A percentile compares a stretch with the other conserved stretches of the same genome.
These are phyloP conservation scores for Baeospora myosura DNA, from an alignment of 1,284 basidiomycete genomes.

Conservation along the genomic window DNA sequence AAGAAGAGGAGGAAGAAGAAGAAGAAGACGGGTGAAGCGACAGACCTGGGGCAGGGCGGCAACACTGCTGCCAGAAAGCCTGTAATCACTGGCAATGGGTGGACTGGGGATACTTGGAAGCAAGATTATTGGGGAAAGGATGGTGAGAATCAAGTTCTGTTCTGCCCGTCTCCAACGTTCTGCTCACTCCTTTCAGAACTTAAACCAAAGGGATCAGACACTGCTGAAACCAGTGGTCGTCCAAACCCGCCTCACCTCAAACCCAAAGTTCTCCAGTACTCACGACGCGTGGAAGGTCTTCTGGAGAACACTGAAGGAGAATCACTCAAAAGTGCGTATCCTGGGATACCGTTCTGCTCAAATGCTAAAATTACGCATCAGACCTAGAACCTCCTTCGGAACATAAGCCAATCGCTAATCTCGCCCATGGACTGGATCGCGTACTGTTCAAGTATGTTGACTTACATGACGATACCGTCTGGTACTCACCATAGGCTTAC, in stretches of 20 bases:
- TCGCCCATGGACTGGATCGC: slow-evolving; percentile 76
- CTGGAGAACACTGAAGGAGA: slow-evolving; percentile 7
- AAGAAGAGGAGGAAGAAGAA: no score
- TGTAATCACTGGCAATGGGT: neutral
- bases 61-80: no score
- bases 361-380: no score
- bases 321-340: neutral
- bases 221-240: neutral
- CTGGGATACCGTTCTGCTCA: no score
- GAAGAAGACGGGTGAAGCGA: no score
- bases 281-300: slow-evolving; percentile 7
- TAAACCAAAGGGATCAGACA: neutral
- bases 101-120: neutral
- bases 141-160: neutral
- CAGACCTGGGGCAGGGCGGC: no score
- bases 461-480: neutral
- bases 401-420: slow-evolving; percentile 56
- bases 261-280: neutral
- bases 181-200: no score
- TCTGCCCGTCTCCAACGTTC: no score
- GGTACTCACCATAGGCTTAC: slow-evolving; percentile 4
- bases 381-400: slow-evolving; percentile 40
- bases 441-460: slow-evolving; percentile 75
- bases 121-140: neutral
- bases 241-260: neutral